These are phyloP conservation scores for Vigna hirtella DNA, from an alignment of 306 rosid genomes.

Conservation along the genomic window DNA sequence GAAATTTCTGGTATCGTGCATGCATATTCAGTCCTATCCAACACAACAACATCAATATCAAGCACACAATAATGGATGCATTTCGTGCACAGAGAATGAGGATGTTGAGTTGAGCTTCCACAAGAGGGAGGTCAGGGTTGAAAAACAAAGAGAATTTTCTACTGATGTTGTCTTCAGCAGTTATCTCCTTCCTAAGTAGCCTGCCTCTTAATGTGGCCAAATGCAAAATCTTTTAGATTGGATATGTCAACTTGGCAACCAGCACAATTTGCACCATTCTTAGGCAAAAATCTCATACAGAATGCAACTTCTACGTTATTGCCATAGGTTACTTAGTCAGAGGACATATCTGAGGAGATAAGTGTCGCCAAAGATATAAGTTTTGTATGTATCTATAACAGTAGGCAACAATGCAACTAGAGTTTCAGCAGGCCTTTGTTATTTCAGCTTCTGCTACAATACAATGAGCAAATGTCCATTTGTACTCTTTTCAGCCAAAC, in stretches of 20 bases:
- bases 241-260: conserved; percentile 1
- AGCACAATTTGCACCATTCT: conserved; percentile 38
- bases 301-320: conserved; percentile 28
- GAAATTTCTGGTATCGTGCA: conserved; percentile 21
- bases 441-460: conserved; percentile 10
- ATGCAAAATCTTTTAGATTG: conserved; percentile 52
- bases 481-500: conserved; percentile 24
- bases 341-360: conserved; percentile 29
- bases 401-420: conserved; percentile 31
- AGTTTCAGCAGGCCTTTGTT: conserved; percentile 18
- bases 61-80: conserved; percentile 28
- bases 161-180: conserved; percentile 56
- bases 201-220: conserved; percentile 65
- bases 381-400: conserved; percentile 3
- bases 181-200: conserved; percentile 61
- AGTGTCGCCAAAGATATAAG: conserved; percentile 10
- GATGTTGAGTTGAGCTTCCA: conserved; percentile 50
- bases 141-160: conserved; percentile 66
- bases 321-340: conserved; percentile 24
- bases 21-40: conserved; percentile 20
- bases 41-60: not conserved
- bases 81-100: conserved; percentile 32
- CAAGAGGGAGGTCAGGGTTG: conserved; percentile 38
- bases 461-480: conserved; percentile 22
- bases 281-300: conserved; percentile 23